Base-by-base conservation (phyloP, 495 filamentous ascomycete species). In the Penicillium lividum region DNA sequence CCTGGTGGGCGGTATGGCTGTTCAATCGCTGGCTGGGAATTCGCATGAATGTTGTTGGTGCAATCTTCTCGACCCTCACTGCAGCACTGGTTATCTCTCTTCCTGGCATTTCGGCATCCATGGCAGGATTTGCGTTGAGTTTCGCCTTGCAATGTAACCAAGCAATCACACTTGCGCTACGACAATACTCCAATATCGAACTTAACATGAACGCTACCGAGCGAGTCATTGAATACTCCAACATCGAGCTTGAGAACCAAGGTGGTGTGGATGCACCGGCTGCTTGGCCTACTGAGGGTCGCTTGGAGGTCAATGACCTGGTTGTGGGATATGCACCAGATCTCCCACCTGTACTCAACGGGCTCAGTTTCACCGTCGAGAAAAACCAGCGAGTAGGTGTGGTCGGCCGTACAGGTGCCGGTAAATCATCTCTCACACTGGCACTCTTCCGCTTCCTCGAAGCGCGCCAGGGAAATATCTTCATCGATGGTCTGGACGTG, bases 151-250 rank as follows among this genome's bases (percentile, higher is more conserved):
- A 83, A 42, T 84, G 83, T 61, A 83, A 81, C 51, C 68, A 59
- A 13, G 77, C 80, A 0, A 70, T 84, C 28, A 71, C 73, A 0
- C 73, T 73, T 48, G 68, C 77, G 1, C 69, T 86, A 4, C 74
- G 79, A n/a, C 69, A 73, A 42, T 77, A 84, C 56, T 75, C 84
- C 0, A 78, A 77, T 50, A 67, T 84, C 7, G 91, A 96, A 61
- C 75, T 94, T 8, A 83, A 88, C 62, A 93, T 96, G 89, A 96
- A 94, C 58, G 84, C 89, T 18, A 86, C 87, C 0, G 91, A 96
- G 74, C 79, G 91, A 18, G 86, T 96, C 42, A 77, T 93, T 6
- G 91, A 96, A 69, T 96, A 93, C 65, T 84, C 87, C 0, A 79
- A 86, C 13, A 75, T 94, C 7, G 75, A 84, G 5, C 91, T 83